phyloP scores from a whole-genome alignment of 768 basidiomycete genomes.

The Pleurotus djamor region DNA sequence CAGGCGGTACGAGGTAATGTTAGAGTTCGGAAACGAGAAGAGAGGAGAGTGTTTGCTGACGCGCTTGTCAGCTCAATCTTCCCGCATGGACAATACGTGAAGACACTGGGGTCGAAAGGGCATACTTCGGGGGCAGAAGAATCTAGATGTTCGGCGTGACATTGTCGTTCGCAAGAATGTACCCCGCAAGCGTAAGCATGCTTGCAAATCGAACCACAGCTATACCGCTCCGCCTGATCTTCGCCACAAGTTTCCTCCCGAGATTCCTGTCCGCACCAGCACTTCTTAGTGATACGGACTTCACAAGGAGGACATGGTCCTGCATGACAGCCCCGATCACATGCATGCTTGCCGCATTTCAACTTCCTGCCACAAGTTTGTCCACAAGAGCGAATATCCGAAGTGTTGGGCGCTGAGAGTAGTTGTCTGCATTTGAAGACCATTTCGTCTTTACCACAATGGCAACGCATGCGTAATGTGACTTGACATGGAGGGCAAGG shows the following conservation, averaged over 20 bases:
- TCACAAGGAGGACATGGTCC: constrained; percentile 72
- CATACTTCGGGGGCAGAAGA: constrained; percentile 32
- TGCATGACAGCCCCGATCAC: constrained; percentile 69
- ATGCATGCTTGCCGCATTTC: constrained; percentile 73
- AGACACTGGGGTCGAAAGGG: constrained; percentile 66
- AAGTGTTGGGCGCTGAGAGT: constrained; percentile 42
- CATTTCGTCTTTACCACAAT: constrained; percentile 64
- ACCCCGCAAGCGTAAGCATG: constrained; percentile 53
- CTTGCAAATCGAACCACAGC: constrained; percentile 60
- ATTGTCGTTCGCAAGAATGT: constrained; percentile 72
- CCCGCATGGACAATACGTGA: constrained; percentile 85
- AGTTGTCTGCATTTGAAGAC: constrained; percentile 31
- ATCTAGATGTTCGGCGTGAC: constrained; percentile 42
- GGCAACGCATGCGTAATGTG: constrained; percentile 73
- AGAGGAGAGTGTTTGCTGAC: constrained; percentile 18
- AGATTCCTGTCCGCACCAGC: constrained; percentile 79
- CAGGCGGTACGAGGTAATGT: constrained; percentile 46
- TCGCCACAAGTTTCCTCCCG: constrained; percentile 67
- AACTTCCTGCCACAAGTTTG: constrained; percentile 43
- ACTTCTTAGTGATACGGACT: constrained; percentile 49
- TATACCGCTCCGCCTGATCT: constrained; percentile 62
- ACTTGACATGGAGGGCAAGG: constrained; percentile 94
- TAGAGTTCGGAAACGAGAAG: constrained; percentile 36
- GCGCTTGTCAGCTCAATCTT: constrained; percentile 20
- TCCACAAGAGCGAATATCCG: constrained; percentile 39